These are phyloP conservation scores for Hericium rajendrae DNA, from an alignment of 768 basidiomycete genomes.

Conservation along the genomic window DNA sequence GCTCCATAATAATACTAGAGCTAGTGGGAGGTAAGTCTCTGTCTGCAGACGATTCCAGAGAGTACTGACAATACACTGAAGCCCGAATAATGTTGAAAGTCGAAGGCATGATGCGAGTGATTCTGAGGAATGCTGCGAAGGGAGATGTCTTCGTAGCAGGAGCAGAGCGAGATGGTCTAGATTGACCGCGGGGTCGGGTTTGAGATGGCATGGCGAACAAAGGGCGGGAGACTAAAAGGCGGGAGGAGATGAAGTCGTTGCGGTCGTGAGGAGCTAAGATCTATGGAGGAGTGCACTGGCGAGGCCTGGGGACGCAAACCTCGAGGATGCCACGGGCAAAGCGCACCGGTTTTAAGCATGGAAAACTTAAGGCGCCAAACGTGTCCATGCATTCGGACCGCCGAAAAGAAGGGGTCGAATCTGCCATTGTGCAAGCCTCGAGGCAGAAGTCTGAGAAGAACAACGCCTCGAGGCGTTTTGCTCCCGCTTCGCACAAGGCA, in stretches of 20 bases:
- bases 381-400: neutral
- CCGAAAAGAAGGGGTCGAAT: neutral
- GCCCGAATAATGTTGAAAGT: constrained; percentile 62
- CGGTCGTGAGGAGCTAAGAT: constrained; percentile 15
- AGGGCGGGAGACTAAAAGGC: constrained; percentile 19
- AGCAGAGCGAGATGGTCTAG: constrained; percentile 14
- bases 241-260: constrained; percentile 21
- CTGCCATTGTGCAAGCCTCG: neutral
- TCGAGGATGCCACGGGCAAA: constrained; percentile 11
- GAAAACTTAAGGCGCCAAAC: constrained; percentile 6
- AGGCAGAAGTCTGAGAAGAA: neutral
- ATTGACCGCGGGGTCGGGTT: constrained; percentile 8
- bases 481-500: neutral
- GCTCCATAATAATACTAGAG: constrained; percentile 61
- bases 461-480: neutral
- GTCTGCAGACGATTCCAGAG: neutral
- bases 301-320: constrained; percentile 3
- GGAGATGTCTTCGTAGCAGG: constrained; percentile 18
- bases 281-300: constrained; percentile 1
- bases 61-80: constrained; percentile 52
- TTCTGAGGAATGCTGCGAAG: constrained; percentile 4
- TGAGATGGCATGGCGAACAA: constrained; percentile 18
- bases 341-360: constrained; percentile 6
- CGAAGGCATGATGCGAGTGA: constrained; percentile 46
- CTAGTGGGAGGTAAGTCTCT: constrained; percentile 26